A percentile compares a stretch with the other conserved stretches of the same genome.
These are phyloP conservation scores for Cutaneotrichosporon dermatis DNA, from an alignment of 1,284 basidiomycete species.

Conservation along the genomic window DNA sequence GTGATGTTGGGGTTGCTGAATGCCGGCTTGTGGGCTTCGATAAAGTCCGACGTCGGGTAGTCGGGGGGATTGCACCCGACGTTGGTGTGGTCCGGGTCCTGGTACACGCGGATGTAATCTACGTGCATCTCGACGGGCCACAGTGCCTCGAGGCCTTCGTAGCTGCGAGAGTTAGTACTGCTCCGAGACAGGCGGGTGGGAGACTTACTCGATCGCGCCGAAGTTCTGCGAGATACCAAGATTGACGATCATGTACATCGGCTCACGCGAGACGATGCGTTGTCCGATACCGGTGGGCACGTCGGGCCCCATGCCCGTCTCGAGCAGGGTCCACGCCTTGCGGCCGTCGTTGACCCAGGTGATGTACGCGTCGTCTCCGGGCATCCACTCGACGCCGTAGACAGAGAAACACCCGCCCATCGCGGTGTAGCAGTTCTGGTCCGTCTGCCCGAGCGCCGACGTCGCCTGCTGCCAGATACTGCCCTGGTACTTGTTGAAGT, in stretches of 20 bases:
- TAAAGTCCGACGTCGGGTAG: constrained; percentile 58
- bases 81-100: constrained; percentile 43
- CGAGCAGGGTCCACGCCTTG: constrained; percentile 69
- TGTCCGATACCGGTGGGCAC: constrained; percentile 61
- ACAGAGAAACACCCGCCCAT: constrained; percentile 54
- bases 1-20: constrained; percentile 42
- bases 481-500: constrained; percentile 56
- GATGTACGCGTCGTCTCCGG: constrained; percentile 62
- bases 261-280: constrained; percentile 74
- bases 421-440: constrained; percentile 45
- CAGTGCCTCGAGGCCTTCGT: not conserved
- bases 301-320: constrained; percentile 67
- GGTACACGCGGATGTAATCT: constrained; percentile 49
- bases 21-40: constrained; percentile 35
- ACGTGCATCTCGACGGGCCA: constrained; percentile 35
- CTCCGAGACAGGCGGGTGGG: no score
- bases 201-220: constrained; percentile 58
- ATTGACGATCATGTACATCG: constrained; percentile 58
- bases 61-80: constrained; percentile 50
- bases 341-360: constrained; percentile 66
- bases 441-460: constrained; percentile 32
- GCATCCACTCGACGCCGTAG: constrained; percentile 65
- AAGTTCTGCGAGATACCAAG: constrained; percentile 76
- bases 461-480: constrained; percentile 61
- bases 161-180: not conserved